Conservation (phyloP, 805 yeast genomes). For the Sporopachydermia lactativora region DNA sequence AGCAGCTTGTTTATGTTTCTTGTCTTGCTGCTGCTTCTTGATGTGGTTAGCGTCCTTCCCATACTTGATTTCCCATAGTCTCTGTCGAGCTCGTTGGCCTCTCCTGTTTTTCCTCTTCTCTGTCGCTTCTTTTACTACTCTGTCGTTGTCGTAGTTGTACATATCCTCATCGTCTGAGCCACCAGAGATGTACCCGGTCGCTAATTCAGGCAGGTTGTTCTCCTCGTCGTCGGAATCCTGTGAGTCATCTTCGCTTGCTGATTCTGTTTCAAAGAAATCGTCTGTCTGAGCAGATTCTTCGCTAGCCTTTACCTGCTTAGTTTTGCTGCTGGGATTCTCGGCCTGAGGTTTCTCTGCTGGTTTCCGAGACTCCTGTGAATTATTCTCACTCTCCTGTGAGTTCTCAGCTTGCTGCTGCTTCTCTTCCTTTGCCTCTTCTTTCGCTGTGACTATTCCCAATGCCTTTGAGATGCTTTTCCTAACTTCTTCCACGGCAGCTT, state of each 20-base stretch:
- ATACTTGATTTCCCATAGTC: constrained; percentile 71
- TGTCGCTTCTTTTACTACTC: constrained; percentile 31
- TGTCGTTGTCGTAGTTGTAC: constrained; percentile 27
- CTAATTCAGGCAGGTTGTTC: constrained; percentile 48
- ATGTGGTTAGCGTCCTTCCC: constrained; percentile 61
- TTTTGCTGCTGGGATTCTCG: constrained; percentile 12
- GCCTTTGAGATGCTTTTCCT: not conserved
- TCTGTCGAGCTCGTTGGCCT: constrained; percentile 82
- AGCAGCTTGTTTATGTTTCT: constrained; percentile 26
- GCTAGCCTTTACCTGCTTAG: constrained; percentile 11
- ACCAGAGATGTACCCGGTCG: constrained; percentile 74
- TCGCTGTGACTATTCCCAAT: no score
- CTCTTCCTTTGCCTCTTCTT: not conserved
- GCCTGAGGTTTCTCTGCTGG: constrained; percentile 13
- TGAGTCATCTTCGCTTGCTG: constrained; percentile 29
- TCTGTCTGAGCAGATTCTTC: constrained; percentile 6
- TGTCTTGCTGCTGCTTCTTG: constrained; percentile 36
- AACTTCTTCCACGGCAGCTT: not conserved
- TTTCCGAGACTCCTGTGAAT: constrained; percentile 8
- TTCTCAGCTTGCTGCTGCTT: constrained; percentile 8
- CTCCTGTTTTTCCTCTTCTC: constrained; percentile 55
- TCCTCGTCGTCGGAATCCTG: constrained; percentile 18
- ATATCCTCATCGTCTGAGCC: constrained; percentile 54
- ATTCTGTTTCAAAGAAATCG: constrained; percentile 37
- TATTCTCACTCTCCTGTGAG: constrained; percentile 15